Percentiles rank a stretch among this genome's conserved stretches.
Conservation (phyloP, 495 filamentous ascomycete species). For the Penicillium antarcticum region DNA sequence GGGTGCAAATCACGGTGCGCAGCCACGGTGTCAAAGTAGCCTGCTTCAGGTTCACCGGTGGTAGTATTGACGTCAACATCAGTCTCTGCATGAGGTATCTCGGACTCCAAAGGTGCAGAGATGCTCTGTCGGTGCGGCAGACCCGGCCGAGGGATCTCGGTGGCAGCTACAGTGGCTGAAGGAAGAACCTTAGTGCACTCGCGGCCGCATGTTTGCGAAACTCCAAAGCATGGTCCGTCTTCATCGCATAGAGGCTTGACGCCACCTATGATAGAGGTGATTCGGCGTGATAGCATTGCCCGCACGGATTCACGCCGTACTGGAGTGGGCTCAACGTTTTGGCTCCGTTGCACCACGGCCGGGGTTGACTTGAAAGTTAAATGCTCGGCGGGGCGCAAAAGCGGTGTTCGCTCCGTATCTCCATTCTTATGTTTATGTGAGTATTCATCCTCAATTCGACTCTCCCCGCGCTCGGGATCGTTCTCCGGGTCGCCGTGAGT, state of each 20-base stretch:
- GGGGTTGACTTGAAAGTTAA: constrained; percentile 25
- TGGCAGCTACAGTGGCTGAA: constrained; percentile 5
- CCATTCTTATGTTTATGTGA: constrained; percentile 14
- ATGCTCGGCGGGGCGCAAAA: constrained; percentile 20
- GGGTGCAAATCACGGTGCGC: constrained; percentile 9
- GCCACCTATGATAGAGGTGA: constrained; percentile 64
- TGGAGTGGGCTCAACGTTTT: neutral
- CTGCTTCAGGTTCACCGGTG: neutral
- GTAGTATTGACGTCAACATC: constrained; percentile 7
- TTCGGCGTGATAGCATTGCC: constrained; percentile 39
- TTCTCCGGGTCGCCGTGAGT: constrained; percentile 51
- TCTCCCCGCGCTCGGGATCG: constrained; percentile 31
- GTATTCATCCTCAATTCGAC: constrained; percentile 13
- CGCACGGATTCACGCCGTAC: constrained; percentile 37
- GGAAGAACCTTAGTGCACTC: constrained; percentile 58
- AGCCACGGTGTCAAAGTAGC: constrained; percentile 15
- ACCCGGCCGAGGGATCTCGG: constrained; percentile 5
- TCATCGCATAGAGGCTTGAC: constrained; percentile 69
- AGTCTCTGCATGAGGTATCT: neutral
- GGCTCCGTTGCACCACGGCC: constrained; percentile 17
- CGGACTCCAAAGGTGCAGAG: constrained; percentile 9
- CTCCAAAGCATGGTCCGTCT: constrained; percentile 76
- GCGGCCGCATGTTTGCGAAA: constrained; percentile 78
- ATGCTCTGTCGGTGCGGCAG: constrained; percentile 15
- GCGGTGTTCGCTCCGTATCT: constrained; percentile 46